Percentiles rank a stretch among this genome's conserved stretches.
Evolutionary conservation across 2,329 filamentous ascomycete species (phyloP).

Genomic region (Nothophaeocryptopus gaeumannii): DNA sequence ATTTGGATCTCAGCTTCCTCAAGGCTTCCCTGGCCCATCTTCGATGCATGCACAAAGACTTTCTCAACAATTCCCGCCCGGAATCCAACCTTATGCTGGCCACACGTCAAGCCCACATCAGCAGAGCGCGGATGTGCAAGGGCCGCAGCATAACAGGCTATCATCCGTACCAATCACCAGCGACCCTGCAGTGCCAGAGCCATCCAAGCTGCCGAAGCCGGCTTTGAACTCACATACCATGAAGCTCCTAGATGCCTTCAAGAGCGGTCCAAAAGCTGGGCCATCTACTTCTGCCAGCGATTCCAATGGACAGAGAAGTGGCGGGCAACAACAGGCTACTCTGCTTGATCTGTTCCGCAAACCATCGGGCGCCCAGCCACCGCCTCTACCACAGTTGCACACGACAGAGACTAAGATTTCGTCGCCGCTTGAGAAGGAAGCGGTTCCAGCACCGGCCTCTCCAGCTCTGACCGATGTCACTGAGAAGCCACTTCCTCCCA

Average conservation of each 20-base stretch:
- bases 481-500: conserved; percentile 15
- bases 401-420: no score
- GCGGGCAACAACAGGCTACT: conserved; percentile 44
- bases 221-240: conserved; percentile 58
- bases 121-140: neutral
- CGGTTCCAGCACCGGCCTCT: conserved; percentile 12
- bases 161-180: conserved; percentile 35
- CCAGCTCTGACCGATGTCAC: conserved; percentile 23
- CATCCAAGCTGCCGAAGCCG: conserved; percentile 57
- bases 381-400: conserved; percentile 2
- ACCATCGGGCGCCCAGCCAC: conserved; percentile 22
- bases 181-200: conserved; percentile 50
- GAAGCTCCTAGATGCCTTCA: conserved; percentile 57
- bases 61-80: neutral
- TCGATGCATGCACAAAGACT: neutral
- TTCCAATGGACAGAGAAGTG: conserved; percentile 18
- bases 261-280: conserved; percentile 15
- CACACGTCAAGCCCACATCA: conserved; percentile 3
- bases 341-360: conserved; percentile 47
- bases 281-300: conserved; percentile 1
- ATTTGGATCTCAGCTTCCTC: neutral
- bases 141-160: conserved; percentile 7
- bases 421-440: neutral
- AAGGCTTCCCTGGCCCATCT: neutral
- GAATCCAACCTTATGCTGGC: conserved; percentile 1